Percentiles rank a stretch among this genome's conserved stretches.
Conservation (phyloP, 2,329 filamentous ascomycete species). For the Apiospora koreana region DNA sequence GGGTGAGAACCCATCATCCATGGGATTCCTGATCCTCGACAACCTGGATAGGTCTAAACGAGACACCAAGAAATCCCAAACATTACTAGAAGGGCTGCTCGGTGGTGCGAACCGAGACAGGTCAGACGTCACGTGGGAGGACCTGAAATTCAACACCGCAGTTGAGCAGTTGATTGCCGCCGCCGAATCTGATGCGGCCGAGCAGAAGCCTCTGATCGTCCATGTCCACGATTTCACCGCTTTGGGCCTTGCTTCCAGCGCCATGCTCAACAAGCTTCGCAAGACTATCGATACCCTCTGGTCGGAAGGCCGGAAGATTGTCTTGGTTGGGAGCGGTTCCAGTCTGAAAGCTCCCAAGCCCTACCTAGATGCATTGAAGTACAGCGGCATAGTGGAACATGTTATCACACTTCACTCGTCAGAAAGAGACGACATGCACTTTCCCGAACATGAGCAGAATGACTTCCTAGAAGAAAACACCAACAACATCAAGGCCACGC, state of each 20-base stretch:
- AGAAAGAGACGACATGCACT: neutral
- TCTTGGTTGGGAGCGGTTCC: constrained; percentile 78
- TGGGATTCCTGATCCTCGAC: constrained; percentile 19
- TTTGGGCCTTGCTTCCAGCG: constrained; percentile 65
- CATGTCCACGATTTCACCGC: constrained; percentile 83
- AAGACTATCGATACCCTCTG: constrained; percentile 72
- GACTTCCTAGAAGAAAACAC: constrained; percentile 30
- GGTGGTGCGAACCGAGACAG: constrained; percentile 38
- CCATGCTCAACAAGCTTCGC: constrained; percentile 67
- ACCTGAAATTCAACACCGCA: constrained; percentile 59
- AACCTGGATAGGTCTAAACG: constrained; percentile 23
- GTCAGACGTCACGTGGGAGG: constrained; percentile 57
- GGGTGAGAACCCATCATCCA: constrained; percentile 1
- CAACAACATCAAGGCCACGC: constrained; percentile 27
- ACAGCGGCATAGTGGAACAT: constrained; percentile 40
- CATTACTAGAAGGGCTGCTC: constrained; percentile 45
- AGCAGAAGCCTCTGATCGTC: constrained; percentile 62
- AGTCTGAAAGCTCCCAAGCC: constrained; percentile 49
- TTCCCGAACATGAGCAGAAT: constrained; percentile 1
- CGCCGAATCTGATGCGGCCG: constrained; percentile 36
- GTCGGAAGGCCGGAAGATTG: constrained; percentile 68
- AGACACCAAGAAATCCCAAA: constrained; percentile 26
- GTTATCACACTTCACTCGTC: constrained; percentile 25
- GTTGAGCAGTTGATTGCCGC: constrained; percentile 58
- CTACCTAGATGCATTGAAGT: constrained; percentile 41